Evolutionary conservation across 305 asterid species (phyloP), one percentile per base, ranked within the genome.

Genomic region (Fraxinus xanthoxyloides): DNA sequence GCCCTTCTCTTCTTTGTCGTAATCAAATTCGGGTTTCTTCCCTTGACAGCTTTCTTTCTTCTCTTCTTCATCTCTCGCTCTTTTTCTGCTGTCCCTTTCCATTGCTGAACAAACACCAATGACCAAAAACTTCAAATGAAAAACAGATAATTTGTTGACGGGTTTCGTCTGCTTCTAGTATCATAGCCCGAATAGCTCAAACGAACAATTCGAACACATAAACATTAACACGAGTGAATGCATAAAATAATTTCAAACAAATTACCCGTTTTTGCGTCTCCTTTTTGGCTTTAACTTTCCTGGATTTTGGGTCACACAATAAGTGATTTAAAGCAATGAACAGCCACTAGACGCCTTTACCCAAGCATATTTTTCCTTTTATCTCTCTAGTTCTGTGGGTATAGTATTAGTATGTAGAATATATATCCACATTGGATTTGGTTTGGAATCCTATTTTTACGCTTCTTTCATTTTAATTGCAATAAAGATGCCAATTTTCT

Each of bases 31-130:
- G 63, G 63, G 81, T 80, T 65, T 76, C 79, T 85, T 82, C 63
- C 78, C 70, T 3, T 74, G 10, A 54, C 24, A 54, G 5, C 26
- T n/a, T 54, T 54, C 65, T 54, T 54, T 54, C 65, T 78, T 61
- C 23, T 34, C 84, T 6, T 54, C 85, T 5, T 78, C 85, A 23
- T 81, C 85, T 54, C 90, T 86, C 23, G 77, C 72, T 82, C 90
- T 85, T 84, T 86, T 88, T 73, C 84, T 84, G 82, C 65, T 80
- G 73, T 36, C 76, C 40, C 65, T 75, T 19, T 70, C 82, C 61
- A 35, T 31, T 7, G 15, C n/a, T 21, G 26, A 79, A 38, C 40
- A 28, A 67, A 38, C 30, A 6, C 23, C 23, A 67, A 54, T 5
- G 24, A 54, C 24, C 65, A 54, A n/a, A 54, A 54, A n/a, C 24